A percentile compares a stretch with the other conserved stretches of the same genome.
Evolutionary conservation across 2,329 filamentous ascomycete genomes (phyloP).

Genomic region (Aspergillus transmontanensis): DNA sequence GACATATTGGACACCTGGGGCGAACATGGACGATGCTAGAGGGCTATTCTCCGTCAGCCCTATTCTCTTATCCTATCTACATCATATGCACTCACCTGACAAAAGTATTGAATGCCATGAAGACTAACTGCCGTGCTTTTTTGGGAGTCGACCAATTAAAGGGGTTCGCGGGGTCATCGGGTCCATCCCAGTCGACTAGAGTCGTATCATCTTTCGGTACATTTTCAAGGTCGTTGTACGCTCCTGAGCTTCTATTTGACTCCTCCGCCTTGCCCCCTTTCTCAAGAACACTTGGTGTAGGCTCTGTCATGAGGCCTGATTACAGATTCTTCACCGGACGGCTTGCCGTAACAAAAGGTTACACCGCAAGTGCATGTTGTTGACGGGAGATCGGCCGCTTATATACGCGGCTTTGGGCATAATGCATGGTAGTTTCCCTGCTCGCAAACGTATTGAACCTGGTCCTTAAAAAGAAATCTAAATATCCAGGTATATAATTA

Average conservation of each 20-base stretch:
- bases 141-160: constrained; percentile 34
- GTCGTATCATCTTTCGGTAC: not conserved
- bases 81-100: constrained; percentile 21
- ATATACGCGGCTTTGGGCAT: not conserved
- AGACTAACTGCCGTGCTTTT: constrained; percentile 21
- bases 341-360: not conserved
- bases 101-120: constrained; percentile 29
- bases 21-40: constrained; percentile 35
- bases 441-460: not conserved
- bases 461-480: not conserved
- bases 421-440: not conserved
- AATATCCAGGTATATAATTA: not conserved
- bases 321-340: not conserved
- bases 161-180: constrained; percentile 35
- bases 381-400: not conserved
- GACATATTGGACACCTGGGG: constrained; percentile 35
- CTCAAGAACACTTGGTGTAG: not conserved
- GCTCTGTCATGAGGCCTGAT: not conserved
- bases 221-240: not conserved
- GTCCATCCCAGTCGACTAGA: constrained; percentile 25
- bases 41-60: constrained; percentile 13
- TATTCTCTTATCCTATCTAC: not conserved
- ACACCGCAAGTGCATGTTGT: not conserved
- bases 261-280: not conserved
- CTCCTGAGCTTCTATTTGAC: not conserved